These are phyloP conservation scores for Neurospora sp. DNA, from an alignment of 2,329 filamentous ascomycete species.

Conservation along the genomic window DNA sequence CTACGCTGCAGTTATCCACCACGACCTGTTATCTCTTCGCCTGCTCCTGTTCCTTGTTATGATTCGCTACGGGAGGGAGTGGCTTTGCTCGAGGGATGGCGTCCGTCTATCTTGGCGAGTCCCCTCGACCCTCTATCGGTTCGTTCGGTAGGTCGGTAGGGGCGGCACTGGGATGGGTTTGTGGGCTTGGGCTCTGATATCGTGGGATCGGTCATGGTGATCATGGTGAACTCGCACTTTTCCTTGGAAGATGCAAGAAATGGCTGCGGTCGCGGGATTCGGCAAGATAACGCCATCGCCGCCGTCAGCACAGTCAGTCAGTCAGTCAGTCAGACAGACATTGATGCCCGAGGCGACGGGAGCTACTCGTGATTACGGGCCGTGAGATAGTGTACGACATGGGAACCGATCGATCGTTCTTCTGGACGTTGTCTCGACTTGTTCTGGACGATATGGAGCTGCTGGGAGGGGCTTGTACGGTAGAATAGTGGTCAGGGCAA, in stretches of 20 bases:
- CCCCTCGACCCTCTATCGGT: background rate
- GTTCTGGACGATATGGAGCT: background rate
- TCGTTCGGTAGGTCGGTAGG: background rate
- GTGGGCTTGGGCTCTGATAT: background rate
- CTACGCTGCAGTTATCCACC: background rate
- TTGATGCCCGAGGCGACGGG: background rate
- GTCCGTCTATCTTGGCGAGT: background rate
- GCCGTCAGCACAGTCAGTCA: background rate
- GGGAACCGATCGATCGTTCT: background rate
- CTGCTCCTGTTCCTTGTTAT: background rate
- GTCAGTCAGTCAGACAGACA: background rate
- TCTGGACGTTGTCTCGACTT: background rate
- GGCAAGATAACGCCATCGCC: background rate
- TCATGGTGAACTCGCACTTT: background rate
- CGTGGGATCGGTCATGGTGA: background rate
- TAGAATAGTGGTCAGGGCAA: background rate
- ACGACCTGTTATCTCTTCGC: background rate
- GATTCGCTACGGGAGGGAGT: background rate
- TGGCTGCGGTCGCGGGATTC: background rate
- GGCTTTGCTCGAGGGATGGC: background rate
- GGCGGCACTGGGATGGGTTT: background rate
- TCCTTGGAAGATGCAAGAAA: background rate
- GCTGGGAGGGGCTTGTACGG: background rate
- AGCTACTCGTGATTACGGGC: background rate
- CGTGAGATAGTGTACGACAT: background rate